Evolutionary conservation across 164 flowering plant species (phyloP).

Genomic region (Stephania japonica): DNA sequence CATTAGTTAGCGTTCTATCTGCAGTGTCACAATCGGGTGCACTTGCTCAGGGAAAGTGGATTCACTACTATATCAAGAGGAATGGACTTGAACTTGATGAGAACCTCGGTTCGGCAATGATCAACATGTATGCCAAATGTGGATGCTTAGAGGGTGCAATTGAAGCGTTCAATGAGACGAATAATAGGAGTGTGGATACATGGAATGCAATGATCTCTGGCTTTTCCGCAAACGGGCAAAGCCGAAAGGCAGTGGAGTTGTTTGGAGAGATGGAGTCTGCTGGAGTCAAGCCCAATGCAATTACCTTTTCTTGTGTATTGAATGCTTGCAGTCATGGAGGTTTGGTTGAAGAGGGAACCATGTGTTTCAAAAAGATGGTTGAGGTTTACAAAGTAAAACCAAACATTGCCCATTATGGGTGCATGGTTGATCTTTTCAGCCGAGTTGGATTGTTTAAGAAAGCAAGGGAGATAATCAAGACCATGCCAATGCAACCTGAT

Average conservation of each 20-base stretch:
- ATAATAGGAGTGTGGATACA: constrained; percentile 8
- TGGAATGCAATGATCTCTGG: constrained; percentile 14
- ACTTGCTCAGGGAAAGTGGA: constrained; percentile 11
- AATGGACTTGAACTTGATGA: constrained; percentile 6
- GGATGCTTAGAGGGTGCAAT: constrained; percentile 9
- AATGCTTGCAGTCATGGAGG: constrained; percentile 18
- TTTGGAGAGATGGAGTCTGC: constrained; percentile 9
- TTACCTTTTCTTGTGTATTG: constrained; percentile 7
- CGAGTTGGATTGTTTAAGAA: constrained; percentile 10
- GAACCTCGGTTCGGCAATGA: constrained; percentile 11
- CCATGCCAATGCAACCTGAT: constrained; percentile 12
- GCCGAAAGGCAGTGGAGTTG: not conserved
- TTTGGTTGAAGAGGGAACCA: constrained; percentile 9
- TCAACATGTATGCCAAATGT: constrained; percentile 13
- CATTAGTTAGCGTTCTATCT: constrained; percentile 8
- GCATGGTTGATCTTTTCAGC: constrained; percentile 11
- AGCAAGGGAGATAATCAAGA: constrained; percentile 4
- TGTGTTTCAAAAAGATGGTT: constrained; percentile 9
- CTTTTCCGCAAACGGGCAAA: constrained; percentile 8
- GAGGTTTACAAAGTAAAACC: constrained; percentile 4
- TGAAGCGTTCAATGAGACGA: not conserved
- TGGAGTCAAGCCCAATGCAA: constrained; percentile 3
- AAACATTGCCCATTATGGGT: constrained; percentile 12
- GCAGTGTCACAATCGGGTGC: constrained; percentile 9
- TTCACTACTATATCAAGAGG: constrained; percentile 8